Evolutionary conservation across 2,329 filamentous ascomycete genomes (phyloP).

Genomic region (Exophiala alcalophila): DNA sequence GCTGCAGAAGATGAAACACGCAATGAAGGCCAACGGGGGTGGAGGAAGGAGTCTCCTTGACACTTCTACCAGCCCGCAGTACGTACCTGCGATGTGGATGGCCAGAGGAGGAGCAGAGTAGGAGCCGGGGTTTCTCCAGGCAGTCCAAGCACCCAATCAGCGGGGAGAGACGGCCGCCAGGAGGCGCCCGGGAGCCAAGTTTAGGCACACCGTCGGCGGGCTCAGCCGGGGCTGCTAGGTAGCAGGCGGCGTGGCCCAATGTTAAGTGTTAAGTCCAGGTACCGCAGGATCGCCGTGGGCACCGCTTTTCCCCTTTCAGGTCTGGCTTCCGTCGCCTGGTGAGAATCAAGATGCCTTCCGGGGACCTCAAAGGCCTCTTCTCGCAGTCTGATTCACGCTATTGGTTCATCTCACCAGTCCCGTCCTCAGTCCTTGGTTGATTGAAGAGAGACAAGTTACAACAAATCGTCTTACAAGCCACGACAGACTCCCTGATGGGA

Average conservation of each 20-base stretch:
- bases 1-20: conserved; percentile 17
- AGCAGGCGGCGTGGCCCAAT: no score
- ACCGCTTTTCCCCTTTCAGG: conserved; percentile 5
- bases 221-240: background rate
- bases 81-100: no score
- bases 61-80: no score
- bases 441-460: background rate
- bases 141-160: conserved; percentile 9
- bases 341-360: no score
- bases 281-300: no score
- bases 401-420: background rate
- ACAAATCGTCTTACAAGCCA: no score
- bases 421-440: no score
- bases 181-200: background rate
- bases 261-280: no score
- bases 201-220: conserved; percentile 1
- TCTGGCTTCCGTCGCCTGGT: conserved; percentile 5
- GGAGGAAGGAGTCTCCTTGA: conserved; percentile 3
- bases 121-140: no score
- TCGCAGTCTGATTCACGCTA: conserved; percentile 15
- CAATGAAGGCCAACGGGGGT: conserved; percentile 5
- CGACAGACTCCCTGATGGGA: no score
- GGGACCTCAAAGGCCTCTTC: background rate
- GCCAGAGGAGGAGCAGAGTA: no score
- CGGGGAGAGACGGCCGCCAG: background rate